These are phyloP conservation scores for Isatis lusitanica DNA, from an alignment of 441 rosid species.

Conservation along the genomic window DNA sequence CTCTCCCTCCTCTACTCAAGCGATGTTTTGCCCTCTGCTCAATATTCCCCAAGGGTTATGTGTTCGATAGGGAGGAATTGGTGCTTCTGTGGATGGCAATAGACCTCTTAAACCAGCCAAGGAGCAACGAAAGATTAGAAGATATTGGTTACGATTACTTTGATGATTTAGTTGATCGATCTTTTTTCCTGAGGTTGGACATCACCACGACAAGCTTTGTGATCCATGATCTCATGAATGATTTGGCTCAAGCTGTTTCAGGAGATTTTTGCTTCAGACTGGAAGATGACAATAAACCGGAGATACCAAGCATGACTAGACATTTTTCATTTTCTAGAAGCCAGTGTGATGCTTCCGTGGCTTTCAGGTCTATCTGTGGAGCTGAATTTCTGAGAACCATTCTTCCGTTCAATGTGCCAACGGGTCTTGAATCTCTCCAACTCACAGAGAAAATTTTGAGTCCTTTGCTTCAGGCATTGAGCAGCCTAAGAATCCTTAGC, in stretches of 20 bases:
- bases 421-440: conserved; percentile 33
- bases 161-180: conserved; percentile 21
- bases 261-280: conserved; percentile 42
- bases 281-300: conserved; percentile 29
- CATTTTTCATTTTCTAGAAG: conserved; percentile 43
- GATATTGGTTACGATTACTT: conserved; percentile 35
- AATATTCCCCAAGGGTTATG: conserved; percentile 38
- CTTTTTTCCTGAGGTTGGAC: conserved; percentile 27
- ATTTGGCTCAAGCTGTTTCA: conserved; percentile 40
- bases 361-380: conserved; percentile 26
- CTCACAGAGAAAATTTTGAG: conserved; percentile 26
- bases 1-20: conserved; percentile 34
- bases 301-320: conserved; percentile 29
- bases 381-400: conserved; percentile 40
- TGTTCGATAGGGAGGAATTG: conserved; percentile 26
- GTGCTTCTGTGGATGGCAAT: conserved; percentile 39
- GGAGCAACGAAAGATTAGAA: conserved; percentile 30
- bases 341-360: conserved; percentile 27
- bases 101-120: conserved; percentile 38
- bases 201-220: conserved; percentile 19
- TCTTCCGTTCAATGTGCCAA: conserved; percentile 33
- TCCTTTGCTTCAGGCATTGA: conserved; percentile 26
- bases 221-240: conserved; percentile 44
- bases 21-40: conserved; percentile 39
- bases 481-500: conserved; percentile 38